Base-by-base conservation (phyloP, 805 yeast genomes). In the Metschnikowia continentalis region DNA sequence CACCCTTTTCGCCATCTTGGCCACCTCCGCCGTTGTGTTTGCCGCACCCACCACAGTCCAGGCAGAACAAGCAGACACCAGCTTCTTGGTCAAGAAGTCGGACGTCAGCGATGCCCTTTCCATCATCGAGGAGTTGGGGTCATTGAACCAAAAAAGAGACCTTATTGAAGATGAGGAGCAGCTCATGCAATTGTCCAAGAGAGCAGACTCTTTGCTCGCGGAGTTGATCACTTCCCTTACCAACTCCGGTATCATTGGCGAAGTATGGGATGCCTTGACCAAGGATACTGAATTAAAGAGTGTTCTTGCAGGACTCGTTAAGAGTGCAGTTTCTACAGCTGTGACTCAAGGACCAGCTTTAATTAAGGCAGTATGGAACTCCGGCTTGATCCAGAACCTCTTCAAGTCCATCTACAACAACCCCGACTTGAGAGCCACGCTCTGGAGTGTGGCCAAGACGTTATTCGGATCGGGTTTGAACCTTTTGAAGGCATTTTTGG, bases 331-430 rank as follows among this genome's bases (percentile, higher is more conserved):
- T 47, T 54, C 61, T 52, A 65, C 67, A 41, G 70, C 72, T 42
- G 45, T 72, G 53, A 67, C 67, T 38, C 65, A 72, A 48, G 78
- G 72, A 47, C 75, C 76, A 46, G 63, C 72, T 38, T 71, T 74
- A 61, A 57, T 73, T 52, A 60, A 63, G 48, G 76, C 76, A 47
- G 54, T 74, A 53, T 72, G 66, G 69, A 61, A 71, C 58, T 72
- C 77, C 33, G 76, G 76, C 51, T 67, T 72, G 52, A 50, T 74
- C 48, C 61, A 63, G 47, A 64, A 62, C 32, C 53, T 72, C 45
- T 69, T 71, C 62, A 55, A 54, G 50, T 62, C 58, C 47, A 52
- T 73, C 43, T 49, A 65, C 42, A 65, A 71, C 58, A 71, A 69
- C 61, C 3, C 61, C 32, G 63, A 61, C 37, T 72, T 74, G 62